Percentiles rank a stretch among this genome's conserved stretches.
Conservation (phyloP, 768 basidiomycete genomes). For the Lactarius psammicola region DNA sequence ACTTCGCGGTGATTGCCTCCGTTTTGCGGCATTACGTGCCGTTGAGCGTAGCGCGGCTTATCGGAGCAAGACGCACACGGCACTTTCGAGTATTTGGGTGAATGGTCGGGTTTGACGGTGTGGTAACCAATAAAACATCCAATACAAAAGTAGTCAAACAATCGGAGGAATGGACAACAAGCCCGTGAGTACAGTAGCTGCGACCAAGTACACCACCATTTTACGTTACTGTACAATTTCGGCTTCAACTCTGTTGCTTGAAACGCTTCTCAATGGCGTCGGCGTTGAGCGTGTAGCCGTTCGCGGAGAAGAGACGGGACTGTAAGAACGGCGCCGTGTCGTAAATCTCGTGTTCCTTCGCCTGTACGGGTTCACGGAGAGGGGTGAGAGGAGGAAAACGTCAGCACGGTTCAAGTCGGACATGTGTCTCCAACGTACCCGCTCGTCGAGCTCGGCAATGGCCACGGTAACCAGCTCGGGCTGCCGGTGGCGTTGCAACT, state of each 20-base stretch:
- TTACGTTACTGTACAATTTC: not conserved
- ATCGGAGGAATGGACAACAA: not conserved
- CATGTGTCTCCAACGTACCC: constrained; percentile 50
- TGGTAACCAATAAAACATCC: not conserved
- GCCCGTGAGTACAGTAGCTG: no score
- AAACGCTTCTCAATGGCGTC: constrained; percentile 73
- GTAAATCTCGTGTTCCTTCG: constrained; percentile 96
- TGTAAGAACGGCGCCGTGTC: constrained; percentile 83
- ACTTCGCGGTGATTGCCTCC: not conserved
- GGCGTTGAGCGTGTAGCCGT: constrained; percentile 79
- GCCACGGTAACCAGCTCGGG: constrained; percentile 77
- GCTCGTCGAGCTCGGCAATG: constrained; percentile 78
- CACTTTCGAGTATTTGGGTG: not conserved
- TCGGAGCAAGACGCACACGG: not conserved
- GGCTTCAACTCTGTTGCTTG: constrained; percentile 34
- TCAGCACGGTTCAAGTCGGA: not conserved
- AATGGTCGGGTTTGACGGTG: not conserved
- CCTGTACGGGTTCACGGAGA: constrained; percentile 59
- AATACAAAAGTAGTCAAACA: not conserved
- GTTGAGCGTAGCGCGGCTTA: not conserved
- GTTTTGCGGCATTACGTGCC: not conserved
- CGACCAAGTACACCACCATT: not conserved
- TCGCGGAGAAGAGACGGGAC: constrained; percentile 80
- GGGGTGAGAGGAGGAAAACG: no score
- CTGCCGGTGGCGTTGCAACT: constrained; percentile 72